Evolutionary conservation across 176 grass and related monocot species (phyloP).

Genomic region (Calamus simplicifolius): DNA sequence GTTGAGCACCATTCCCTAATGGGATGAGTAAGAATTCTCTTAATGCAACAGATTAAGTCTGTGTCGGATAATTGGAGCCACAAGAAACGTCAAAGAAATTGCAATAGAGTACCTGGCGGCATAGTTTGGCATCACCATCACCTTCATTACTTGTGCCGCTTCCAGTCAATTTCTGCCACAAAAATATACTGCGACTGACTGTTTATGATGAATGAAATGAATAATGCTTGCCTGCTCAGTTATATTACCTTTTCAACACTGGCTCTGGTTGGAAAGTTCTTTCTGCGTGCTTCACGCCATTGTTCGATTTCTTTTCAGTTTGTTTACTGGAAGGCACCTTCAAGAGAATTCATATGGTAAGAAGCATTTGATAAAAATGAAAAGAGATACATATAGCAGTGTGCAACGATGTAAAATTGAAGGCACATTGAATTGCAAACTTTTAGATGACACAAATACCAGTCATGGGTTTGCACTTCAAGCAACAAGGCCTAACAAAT

Average conservation of each 20-base stretch:
- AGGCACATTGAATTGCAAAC: too few relatives aligned
- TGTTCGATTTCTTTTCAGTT: slow-evolving; percentile 73
- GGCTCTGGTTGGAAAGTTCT: slow-evolving; percentile 61
- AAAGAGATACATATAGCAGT: neutral
- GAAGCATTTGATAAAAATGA: slow-evolving; percentile 1
- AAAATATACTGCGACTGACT: slow-evolving; percentile 13
- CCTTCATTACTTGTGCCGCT: slow-evolving; percentile 17
- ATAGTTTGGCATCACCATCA: slow-evolving; percentile 43
- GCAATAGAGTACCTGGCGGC: slow-evolving; percentile 36
- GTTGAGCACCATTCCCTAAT: too few relatives aligned
- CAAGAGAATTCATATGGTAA: slow-evolving; percentile 13
- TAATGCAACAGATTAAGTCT: slow-evolving; percentile 7
- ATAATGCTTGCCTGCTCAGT: neutral
- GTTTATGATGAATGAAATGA: slow-evolving; percentile 3
- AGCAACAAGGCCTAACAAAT: too few relatives aligned
- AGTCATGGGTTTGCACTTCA: too few relatives aligned
- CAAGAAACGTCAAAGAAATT: neutral
- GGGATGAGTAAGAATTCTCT: slow-evolving; percentile 2
- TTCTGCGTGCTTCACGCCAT: slow-evolving; percentile 79
- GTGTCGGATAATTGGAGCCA: neutral
- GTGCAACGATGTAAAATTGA: neutral
- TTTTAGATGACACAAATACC: too few relatives aligned
- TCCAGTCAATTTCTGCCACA: slow-evolving; percentile 55
- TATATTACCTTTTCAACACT: slow-evolving; percentile 55
- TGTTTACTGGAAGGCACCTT: slow-evolving; percentile 37